Percentiles rank a stretch among this genome's conserved stretches.
Evolutionary conservation across 208 protist genomes (phyloP).

Genomic region (Crithidia expoeki): DNA sequence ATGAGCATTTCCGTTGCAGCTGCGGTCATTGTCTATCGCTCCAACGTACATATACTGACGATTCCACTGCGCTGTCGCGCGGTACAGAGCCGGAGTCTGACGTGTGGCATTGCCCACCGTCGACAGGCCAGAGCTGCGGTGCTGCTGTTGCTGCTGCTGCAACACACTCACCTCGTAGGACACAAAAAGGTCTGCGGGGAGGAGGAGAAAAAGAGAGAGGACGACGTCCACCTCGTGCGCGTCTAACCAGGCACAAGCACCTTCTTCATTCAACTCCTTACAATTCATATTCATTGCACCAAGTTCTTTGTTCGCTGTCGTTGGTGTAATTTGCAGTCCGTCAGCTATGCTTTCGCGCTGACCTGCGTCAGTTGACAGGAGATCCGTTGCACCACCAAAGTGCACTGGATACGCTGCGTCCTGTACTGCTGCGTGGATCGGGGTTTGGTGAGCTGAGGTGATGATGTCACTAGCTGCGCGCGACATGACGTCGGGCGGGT

Average conservation of each 20-base stretch:
- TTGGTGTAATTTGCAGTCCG: no score
- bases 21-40: not conserved
- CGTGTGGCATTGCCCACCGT: not conserved
- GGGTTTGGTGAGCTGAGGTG: no score
- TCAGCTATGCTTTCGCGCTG: no score
- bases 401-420: no score
- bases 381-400: no score
- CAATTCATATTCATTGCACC: not conserved
- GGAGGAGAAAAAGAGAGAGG: slow-evolving; percentile 61
- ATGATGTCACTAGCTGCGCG: no score
- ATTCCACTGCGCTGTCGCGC: slow-evolving; percentile 20
- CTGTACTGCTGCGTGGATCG: no score
- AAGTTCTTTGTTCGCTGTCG: not conserved
- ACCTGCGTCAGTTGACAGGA: no score
- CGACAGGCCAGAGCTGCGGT: not conserved
- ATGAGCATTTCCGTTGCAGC: not conserved
- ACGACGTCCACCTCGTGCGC: slow-evolving; percentile 37
- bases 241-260: slow-evolving; percentile 29
- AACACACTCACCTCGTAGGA: slow-evolving; percentile 62
- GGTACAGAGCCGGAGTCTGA: not conserved
- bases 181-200: slow-evolving; percentile 71
- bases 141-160: slow-evolving; percentile 20
- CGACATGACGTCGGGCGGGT: no score
- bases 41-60: slow-evolving; percentile 12
- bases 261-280: not conserved